These are phyloP conservation scores for Metschnikowia similis DNA, from an alignment of 805 yeast species.

Conservation along the genomic window DNA sequence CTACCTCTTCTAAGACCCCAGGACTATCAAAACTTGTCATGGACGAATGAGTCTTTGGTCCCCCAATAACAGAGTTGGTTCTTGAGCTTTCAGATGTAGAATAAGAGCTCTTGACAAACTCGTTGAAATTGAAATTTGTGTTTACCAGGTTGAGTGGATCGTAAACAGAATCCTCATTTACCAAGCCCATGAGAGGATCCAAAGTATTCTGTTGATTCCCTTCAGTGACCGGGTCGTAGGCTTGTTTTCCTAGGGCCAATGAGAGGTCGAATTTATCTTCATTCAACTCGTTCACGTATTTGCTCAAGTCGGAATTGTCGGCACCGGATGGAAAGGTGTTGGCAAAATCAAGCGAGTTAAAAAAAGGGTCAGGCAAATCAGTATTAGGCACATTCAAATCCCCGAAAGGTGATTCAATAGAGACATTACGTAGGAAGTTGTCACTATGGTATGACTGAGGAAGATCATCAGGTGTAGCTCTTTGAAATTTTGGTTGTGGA, in stretches of 20 bases:
- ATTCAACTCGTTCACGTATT: slow-evolving; percentile 23
- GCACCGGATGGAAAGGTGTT: not conserved
- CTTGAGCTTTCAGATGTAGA: slow-evolving; percentile 22
- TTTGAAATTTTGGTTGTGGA: slow-evolving; percentile 55
- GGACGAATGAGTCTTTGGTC: slow-evolving; percentile 12
- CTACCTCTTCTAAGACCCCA: slow-evolving; percentile 15
- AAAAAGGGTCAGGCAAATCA: not conserved
- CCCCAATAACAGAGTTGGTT: slow-evolving; percentile 13
- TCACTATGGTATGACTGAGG: slow-evolving; percentile 6
- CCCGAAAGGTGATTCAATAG: not conserved
- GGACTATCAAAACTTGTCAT: slow-evolving; percentile 18
- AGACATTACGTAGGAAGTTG: slow-evolving; percentile 3
- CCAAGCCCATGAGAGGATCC: slow-evolving; percentile 41
- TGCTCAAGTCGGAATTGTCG: not conserved
- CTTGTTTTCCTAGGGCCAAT: slow-evolving; percentile 41
- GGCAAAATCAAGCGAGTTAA: not conserved
- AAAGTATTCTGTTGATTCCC: slow-evolving; percentile 16
- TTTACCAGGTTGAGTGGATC: slow-evolving; percentile 43
- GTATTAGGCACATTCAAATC: slow-evolving; percentile 1
- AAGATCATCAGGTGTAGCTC: slow-evolving; percentile 8
- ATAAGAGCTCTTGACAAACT: slow-evolving; percentile 31
- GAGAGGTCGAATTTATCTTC: slow-evolving; percentile 51
- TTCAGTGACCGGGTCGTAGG: slow-evolving; percentile 9
- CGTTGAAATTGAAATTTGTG: slow-evolving; percentile 35
- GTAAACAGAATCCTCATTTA: slow-evolving; percentile 53